Percentiles rank a stretch among this genome's conserved stretches.
phyloP scores from a whole-genome alignment of 306 rosid species.

The Cucurbita pepo region DNA sequence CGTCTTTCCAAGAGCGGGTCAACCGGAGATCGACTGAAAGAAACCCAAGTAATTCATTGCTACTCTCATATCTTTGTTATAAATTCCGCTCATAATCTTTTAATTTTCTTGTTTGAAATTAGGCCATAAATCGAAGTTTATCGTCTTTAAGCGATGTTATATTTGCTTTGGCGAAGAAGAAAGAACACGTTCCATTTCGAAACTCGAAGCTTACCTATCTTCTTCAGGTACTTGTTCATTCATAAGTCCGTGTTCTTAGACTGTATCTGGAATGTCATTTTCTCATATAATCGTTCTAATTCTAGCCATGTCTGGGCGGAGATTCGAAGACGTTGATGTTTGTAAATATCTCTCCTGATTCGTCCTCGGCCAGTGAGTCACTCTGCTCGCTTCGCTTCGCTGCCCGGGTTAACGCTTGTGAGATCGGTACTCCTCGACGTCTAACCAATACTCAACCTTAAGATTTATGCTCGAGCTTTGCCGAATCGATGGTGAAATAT shows the following conservation, averaged over 20 bases:
- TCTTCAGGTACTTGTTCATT: slow-evolving; percentile 55
- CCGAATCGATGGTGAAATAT: slow-evolving; percentile 11
- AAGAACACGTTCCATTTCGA: slow-evolving; percentile 80
- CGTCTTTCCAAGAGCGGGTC: slow-evolving; percentile 97
- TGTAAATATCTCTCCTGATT: slow-evolving; percentile 79
- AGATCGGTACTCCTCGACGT: slow-evolving; percentile 87
- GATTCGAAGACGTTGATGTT: slow-evolving; percentile 93
- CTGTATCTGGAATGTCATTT: neutral
- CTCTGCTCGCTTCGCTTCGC: slow-evolving; percentile 94
- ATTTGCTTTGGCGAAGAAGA: slow-evolving; percentile 92
- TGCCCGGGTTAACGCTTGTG: slow-evolving; percentile 87
- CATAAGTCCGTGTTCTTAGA: neutral
- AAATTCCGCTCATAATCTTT: neutral
- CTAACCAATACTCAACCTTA: slow-evolving; percentile 39
- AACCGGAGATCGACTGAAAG: slow-evolving; percentile 81
- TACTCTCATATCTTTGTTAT: neutral
- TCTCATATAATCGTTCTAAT: neutral
- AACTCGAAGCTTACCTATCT: slow-evolving; percentile 96
- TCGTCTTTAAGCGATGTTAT: slow-evolving; percentile 89
- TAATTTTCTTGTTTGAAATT: slow-evolving; percentile 9
- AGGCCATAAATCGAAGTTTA: slow-evolving; percentile 87
- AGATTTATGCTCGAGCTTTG: slow-evolving; percentile 54
- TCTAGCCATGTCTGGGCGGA: slow-evolving; percentile 86
- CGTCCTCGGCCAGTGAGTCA: slow-evolving; percentile 60
- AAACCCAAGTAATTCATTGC: slow-evolving; percentile 61